These are phyloP conservation scores for Fusarium sp. DNA, from an alignment of 2,329 filamentous ascomycete species.

Conservation along the genomic window DNA sequence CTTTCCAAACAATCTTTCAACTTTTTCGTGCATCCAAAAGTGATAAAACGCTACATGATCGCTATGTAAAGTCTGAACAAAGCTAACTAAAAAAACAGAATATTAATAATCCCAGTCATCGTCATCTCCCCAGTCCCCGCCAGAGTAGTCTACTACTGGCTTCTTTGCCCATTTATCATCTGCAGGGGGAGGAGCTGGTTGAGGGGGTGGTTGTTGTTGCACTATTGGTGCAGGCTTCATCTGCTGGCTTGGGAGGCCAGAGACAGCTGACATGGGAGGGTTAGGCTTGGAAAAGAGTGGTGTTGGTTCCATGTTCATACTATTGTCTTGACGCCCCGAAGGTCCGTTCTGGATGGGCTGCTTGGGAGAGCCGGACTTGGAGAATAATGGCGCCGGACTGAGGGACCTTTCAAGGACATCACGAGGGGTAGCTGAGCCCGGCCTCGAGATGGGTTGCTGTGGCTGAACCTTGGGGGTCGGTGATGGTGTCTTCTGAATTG, in stretches of 20 bases:
- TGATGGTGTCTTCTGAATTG: not conserved
- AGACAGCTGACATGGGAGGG: conserved; percentile 7
- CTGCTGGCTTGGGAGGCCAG: conserved; percentile 8
- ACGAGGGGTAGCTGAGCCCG: not conserved
- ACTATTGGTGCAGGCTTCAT: not conserved
- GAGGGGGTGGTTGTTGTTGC: not conserved
- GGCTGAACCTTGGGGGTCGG: conserved; percentile 2
- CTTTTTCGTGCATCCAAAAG: conserved; percentile 9
- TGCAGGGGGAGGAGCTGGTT: not conserved
- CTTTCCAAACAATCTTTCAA: conserved; percentile 17
- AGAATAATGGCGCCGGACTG: conserved; percentile 20
- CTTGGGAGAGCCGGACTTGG: conserved; percentile 1
- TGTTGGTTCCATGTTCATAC: not conserved
- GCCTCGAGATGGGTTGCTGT: conserved; percentile 4
- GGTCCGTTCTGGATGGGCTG: conserved; percentile 7
- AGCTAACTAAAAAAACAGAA: not conserved
- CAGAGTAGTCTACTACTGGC: conserved; percentile 38
- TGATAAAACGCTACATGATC: conserved; percentile 16
- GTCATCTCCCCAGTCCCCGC: conserved; percentile 41
- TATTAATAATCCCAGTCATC: conserved; percentile 42
- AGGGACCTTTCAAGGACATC: not conserved
- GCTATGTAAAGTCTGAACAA: conserved; percentile 18
- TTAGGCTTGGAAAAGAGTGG: conserved; percentile 10
- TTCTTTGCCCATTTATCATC: conserved; percentile 43
- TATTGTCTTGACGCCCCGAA: conserved; percentile 4